Percentiles rank a stretch among this genome's conserved stretches.
Conservation (phyloP, 148 eudicot genomes). For the Vaccinium vitisidaea region DNA sequence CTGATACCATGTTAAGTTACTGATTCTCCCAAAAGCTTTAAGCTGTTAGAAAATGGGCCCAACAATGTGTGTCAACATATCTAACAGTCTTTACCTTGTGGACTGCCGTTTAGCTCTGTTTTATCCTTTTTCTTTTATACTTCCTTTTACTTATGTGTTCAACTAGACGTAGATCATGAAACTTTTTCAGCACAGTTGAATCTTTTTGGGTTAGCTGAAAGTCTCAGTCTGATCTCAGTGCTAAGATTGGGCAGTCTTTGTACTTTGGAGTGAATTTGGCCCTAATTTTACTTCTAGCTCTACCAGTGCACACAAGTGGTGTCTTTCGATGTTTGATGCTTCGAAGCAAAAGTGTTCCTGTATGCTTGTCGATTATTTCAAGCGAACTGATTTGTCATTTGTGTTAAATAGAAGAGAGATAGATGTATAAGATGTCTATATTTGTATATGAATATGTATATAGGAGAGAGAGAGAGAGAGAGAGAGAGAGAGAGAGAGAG, state of each 20-base stretch:
- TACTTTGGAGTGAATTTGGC: not conserved
- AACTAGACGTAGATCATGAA: not conserved
- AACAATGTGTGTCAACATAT: too few relatives aligned
- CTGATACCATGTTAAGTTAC: too few relatives aligned
- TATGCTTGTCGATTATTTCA: not conserved
- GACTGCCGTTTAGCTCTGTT: not conserved
- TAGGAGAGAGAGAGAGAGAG: not conserved
- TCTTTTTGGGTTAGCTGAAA: not conserved
- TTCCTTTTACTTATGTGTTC: not conserved
- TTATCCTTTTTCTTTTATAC: not conserved
- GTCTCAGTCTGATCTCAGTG: not conserved
- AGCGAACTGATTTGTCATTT: not conserved
- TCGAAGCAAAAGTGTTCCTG: not conserved
- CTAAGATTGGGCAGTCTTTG: slow-evolving; percentile 6
- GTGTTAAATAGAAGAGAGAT: not conserved
- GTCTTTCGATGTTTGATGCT: not conserved
- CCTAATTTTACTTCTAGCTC: not conserved
- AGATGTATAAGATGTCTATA: too few relatives aligned
- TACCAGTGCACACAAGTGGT: not conserved
- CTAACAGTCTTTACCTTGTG: not conserved
- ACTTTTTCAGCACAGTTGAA: not conserved
- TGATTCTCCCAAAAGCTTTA: too few relatives aligned
- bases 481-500: not conserved
- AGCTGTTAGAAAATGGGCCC: too few relatives aligned
- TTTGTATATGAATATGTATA: too few relatives aligned